Evolutionary conservation across 192 early-diverging fungal genomes (phyloP).

Genomic region (Mortierella claussenii): DNA sequence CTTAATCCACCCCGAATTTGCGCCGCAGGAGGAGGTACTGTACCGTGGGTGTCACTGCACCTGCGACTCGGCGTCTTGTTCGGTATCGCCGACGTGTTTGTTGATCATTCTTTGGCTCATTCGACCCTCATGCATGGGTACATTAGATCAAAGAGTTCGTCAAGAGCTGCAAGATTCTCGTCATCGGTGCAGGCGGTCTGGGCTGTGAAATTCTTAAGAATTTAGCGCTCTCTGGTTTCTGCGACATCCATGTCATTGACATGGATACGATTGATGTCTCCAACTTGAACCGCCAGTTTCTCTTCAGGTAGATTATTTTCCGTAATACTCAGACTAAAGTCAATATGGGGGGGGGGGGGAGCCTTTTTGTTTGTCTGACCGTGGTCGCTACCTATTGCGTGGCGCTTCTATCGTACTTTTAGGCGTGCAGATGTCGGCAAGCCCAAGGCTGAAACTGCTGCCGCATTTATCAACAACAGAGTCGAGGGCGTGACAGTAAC

Average conservation of each 20-base stretch:
- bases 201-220: slow-evolving; percentile 90
- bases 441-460: slow-evolving; percentile 82
- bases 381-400: no score
- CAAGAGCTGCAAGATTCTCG: slow-evolving; percentile 72
- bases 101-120: no score
- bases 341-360: no score
- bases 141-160: slow-evolving; percentile 49
- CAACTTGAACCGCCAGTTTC: slow-evolving; percentile 87
- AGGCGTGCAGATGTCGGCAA: slow-evolving; percentile 77
- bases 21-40: slow-evolving; percentile 35
- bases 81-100: no score
- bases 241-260: slow-evolving; percentile 86
- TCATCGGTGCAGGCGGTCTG: slow-evolving; percentile 87
- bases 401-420: background rate
- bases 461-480: slow-evolving; percentile 78
- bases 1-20: slow-evolving; percentile 47
- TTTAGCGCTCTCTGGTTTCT: slow-evolving; percentile 82
- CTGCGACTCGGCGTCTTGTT: background rate
- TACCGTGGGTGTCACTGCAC: background rate
- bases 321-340: background rate
- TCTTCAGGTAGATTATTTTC: slow-evolving; percentile 67
- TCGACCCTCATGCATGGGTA: no score
- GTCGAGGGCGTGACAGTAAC: slow-evolving; percentile 76
- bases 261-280: slow-evolving; percentile 91
- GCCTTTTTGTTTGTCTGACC: no score